Conservation (phyloP, 805 yeast genomes). For the Kockiozyma suomiensis region DNA sequence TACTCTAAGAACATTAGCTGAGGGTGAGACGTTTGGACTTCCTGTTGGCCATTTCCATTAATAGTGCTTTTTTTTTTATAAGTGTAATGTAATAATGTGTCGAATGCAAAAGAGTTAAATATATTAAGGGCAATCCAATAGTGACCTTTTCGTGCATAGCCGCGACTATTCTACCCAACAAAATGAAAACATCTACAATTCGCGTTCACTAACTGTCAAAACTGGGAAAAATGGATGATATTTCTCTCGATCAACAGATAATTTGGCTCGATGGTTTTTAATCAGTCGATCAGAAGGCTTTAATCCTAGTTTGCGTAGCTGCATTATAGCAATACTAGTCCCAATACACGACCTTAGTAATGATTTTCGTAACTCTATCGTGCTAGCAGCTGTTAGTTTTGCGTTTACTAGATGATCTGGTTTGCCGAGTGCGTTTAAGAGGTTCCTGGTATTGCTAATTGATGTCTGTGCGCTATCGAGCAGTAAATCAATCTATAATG, state of each 20-base stretch:
- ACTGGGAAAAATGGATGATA: constrained; percentile 56
- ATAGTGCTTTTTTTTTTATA: background rate
- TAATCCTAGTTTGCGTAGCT: constrained; percentile 11
- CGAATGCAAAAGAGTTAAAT: too few species aligned
- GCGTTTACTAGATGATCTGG: constrained; percentile 8
- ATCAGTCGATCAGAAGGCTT: background rate
- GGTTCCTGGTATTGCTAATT: constrained; percentile 3
- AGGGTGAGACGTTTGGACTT: background rate
- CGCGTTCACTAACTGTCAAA: constrained; percentile 5
- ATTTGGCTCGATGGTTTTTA: background rate
- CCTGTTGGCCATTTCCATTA: background rate
- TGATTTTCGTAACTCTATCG: background rate
- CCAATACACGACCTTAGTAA: constrained; percentile 23
- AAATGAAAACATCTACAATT: background rate
- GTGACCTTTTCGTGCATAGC: too few species aligned
- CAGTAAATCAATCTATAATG: constrained; percentile 6
- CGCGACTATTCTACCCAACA: too few species aligned
- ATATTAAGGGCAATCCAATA: background rate
- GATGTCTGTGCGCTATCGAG: constrained; percentile 9
- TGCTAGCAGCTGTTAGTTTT: background rate
- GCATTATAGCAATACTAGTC: constrained; percentile 15
- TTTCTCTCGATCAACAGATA: constrained; percentile 42
- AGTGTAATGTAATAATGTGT: background rate
- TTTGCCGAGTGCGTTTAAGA: background rate
- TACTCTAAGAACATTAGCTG: background rate